Conservation (phyloP, 176 grass and related monocot genomes). For the Melocanna baccifera region DNA sequence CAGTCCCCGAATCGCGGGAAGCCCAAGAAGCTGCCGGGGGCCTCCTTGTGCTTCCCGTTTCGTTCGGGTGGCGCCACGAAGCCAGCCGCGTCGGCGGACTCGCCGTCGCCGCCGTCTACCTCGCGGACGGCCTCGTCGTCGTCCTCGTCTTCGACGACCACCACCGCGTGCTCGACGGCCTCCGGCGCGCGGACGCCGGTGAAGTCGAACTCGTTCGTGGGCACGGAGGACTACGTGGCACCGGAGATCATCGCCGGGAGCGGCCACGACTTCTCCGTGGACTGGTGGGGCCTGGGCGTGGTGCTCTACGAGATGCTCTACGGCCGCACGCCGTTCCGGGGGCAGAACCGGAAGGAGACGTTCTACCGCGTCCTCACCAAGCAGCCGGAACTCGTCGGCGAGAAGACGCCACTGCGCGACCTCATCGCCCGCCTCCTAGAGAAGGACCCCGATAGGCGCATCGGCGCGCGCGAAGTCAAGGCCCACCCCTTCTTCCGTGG, state of each 20-base stretch:
- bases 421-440: constrained; percentile 76
- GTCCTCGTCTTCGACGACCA: constrained; percentile 30
- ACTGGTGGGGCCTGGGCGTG: constrained; percentile 91
- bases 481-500: constrained; percentile 79
- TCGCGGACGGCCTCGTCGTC: constrained; percentile 45
- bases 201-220: constrained; percentile 96
- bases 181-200: constrained; percentile 29
- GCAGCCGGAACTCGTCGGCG: constrained; percentile 83
- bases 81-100: constrained; percentile 11
- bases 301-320: constrained; percentile 99
- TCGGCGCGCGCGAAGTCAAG: constrained; percentile 61
- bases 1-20: constrained; percentile 29
- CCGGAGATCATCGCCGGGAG: constrained; percentile 89
- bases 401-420: constrained; percentile 72
- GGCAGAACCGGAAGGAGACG: constrained; percentile 91
- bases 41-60: constrained; percentile 36
- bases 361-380: constrained; percentile 88
- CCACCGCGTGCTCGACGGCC: constrained; percentile 22
- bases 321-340: constrained; percentile 91
- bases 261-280: constrained; percentile 91
- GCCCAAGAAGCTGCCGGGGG: neutral
- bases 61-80: neutral
- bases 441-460: constrained; percentile 79
- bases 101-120: constrained; percentile 40
- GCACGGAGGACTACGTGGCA: constrained; percentile 97